Evolutionary conservation across 2,329 filamentous ascomycete species (phyloP), one percentile per base, ranked within the genome.

Genomic region (Pyricularia sp.): DNA sequence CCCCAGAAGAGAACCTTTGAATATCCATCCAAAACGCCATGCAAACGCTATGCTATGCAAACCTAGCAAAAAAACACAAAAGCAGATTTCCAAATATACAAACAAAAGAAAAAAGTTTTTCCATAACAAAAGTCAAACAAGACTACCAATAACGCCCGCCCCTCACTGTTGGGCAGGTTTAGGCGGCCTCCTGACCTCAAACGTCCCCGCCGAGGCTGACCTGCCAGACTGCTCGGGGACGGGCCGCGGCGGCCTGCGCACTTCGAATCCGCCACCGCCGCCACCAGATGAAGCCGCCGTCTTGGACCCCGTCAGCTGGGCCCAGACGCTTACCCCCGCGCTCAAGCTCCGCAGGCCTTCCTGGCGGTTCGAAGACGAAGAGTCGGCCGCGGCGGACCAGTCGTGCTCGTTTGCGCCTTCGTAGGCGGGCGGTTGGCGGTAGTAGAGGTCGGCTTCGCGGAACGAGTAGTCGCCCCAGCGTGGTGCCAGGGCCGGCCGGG

Each of bases 381-480:
- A 28, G 36, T 50, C 33, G 4, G 31, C 65, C 17, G n/a, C 23
- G 31, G 20, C 65, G 3, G n/a, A 20, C 36, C 42, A 36, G 23
- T 66, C 42, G 4, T 30, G 12, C 9, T 55, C 33, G 23, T 55
- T 31, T 0, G 36, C 65, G 4, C 42, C 65, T 7, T 66, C 20
- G 23, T 66, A 36, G 17, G 65, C 25, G 3, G 65, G 33, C 26
- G 65, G 65, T 11, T 36, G 36, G 10, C 71, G 65, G 64, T 79
- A 79, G 64, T 77, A 79, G 11, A 78, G 70, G 64, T 79, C 78
- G 0, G 75, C 74, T 68, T 79, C 78, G 12, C 78, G 74, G 25
- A 79, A 76, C 0, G 78, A 78, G 59, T 79, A 79, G 67, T 79
- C 78, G 9, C 74, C 73, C 68, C 74, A 75, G 9, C 73, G 69